Base-by-base conservation (phyloP, 768 basidiomycete genomes). In the Suillus placidus region DNA sequence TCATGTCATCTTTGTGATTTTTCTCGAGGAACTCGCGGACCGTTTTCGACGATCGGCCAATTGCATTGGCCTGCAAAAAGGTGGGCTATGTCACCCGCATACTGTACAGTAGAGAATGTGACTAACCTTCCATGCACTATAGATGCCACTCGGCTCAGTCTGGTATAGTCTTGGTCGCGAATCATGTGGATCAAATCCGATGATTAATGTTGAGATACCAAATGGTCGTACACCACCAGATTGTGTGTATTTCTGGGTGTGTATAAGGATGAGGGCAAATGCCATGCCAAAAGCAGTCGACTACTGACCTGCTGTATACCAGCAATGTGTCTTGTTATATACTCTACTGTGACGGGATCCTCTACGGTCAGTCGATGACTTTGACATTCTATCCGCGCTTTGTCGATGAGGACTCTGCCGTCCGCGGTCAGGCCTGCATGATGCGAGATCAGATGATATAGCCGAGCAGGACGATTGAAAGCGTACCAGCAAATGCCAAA, bases 21-120 rank as follows among this genome's bases (percentile, higher is more conserved):
- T 98, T 99, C 81, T 99, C 97, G 64, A 99, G 78, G 79, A 99
- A 99, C 75, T 99, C 97, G 63, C 97, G 91, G 32, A 99, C 97
- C 10, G 97, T 99, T 80, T 99, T 99, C 10, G 94, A 96, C 7
- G 96, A 97, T 62, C 97, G 90, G 45, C 97, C 97, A 73, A 99
- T 97, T 14, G 97, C 95, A 77, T 97, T 97, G 26, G 97, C 97
- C 95, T 97, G 68, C 6, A 57, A 43, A 37, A 26, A 58, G 14
- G 16, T 61, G 34, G 6, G 14, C 38, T n/a, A 57, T 23, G 6
- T 30, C 35, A 23, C 34, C 42, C 13, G 60, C 61, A 45, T 60
- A 43, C 51, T 32, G 7, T n/a, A 62, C 26, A 38, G 13, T 16
- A 58, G n/a, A 43, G 32, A 20, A 20, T 43, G 23, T 2, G 7